Evolutionary conservation across 331 rosid species (phyloP).

Genomic region (Pyracantha coccinea): DNA sequence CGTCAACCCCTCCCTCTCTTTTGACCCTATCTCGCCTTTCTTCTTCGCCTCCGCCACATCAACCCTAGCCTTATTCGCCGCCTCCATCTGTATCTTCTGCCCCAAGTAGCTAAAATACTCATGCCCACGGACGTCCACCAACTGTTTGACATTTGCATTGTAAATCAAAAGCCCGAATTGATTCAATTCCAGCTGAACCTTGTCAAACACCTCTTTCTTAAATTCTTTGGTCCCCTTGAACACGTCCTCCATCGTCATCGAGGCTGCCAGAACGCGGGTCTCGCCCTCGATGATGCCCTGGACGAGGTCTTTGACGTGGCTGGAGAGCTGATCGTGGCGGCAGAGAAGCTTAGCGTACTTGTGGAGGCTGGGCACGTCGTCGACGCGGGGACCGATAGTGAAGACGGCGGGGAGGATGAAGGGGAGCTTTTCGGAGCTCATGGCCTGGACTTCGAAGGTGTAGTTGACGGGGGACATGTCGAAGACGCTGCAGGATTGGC

Average conservation of each 20-base stretch:
- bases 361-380: slow-evolving; percentile 20
- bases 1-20: slow-evolving; percentile 38
- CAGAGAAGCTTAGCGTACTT: slow-evolving; percentile 48
- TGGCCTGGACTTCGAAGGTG: slow-evolving; percentile 70
- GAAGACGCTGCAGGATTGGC: slow-evolving; percentile 33
- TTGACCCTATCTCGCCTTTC: slow-evolving; percentile 51
- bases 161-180: slow-evolving; percentile 62
- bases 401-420: slow-evolving; percentile 59
- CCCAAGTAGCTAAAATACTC: slow-evolving; percentile 62
- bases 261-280: slow-evolving; percentile 59
- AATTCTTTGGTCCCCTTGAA: slow-evolving; percentile 58
- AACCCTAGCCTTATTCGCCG: slow-evolving; percentile 48
- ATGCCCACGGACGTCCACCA: slow-evolving; percentile 46
- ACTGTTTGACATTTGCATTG: slow-evolving; percentile 56
- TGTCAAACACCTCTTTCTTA: slow-evolving; percentile 46
- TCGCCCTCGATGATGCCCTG: slow-evolving; percentile 63
- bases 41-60: slow-evolving; percentile 51
- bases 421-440: slow-evolving; percentile 72
- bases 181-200: slow-evolving; percentile 51
- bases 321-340: slow-evolving; percentile 42
- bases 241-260: slow-evolving; percentile 63
- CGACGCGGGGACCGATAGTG: slow-evolving; percentile 49
- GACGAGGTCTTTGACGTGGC: slow-evolving; percentile 46
- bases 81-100: slow-evolving; percentile 62
- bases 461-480: slow-evolving; percentile 68